phyloP scores from a whole-genome alignment of 768 basidiomycete species.

The Tylopilus subfusipes region DNA sequence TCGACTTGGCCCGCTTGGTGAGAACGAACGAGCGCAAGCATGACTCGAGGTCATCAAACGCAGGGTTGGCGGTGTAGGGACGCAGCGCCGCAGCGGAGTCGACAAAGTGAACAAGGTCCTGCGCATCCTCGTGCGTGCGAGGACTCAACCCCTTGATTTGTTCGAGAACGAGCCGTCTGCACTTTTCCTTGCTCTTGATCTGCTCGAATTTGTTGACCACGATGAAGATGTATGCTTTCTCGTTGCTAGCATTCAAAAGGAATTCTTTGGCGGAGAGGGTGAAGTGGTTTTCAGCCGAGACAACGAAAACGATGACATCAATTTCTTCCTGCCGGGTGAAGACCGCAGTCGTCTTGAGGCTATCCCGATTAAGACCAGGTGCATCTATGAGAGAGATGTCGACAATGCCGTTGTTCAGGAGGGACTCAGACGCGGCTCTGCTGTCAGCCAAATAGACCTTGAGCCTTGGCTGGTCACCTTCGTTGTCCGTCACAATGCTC shows the following conservation, averaged over 20 bases:
- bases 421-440: slow-evolving; percentile 72
- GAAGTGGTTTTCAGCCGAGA: slow-evolving; percentile 98
- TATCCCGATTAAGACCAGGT: slow-evolving; percentile 95
- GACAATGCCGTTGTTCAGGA: slow-evolving; percentile 92
- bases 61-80: slow-evolving; percentile 57
- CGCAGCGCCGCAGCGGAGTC: slow-evolving; percentile 79
- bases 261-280: slow-evolving; percentile 95
- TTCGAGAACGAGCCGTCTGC: slow-evolving; percentile 81
- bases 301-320: slow-evolving; percentile 97
- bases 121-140: slow-evolving; percentile 84
- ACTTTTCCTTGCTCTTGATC: slow-evolving; percentile 93
- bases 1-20: slow-evolving; percentile 93
- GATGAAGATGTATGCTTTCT: slow-evolving; percentile 97
- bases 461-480: slow-evolving; percentile 62
- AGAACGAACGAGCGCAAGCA: slow-evolving; percentile 92
- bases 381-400: slow-evolving; percentile 99
- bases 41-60: slow-evolving; percentile 87
- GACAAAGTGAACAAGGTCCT: slow-evolving; percentile 97
- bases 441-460: slow-evolving; percentile 88
- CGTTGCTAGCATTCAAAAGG: slow-evolving; percentile 86
- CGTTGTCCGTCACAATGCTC: slow-evolving; percentile 59
- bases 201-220: slow-evolving; percentile 98
- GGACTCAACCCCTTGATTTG: slow-evolving; percentile 93
- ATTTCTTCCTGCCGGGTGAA: slow-evolving; percentile 98
- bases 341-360: slow-evolving; percentile 88